Conservation (phyloP, 805 yeast species). For the Saccharomycopsis sp. region DNA sequence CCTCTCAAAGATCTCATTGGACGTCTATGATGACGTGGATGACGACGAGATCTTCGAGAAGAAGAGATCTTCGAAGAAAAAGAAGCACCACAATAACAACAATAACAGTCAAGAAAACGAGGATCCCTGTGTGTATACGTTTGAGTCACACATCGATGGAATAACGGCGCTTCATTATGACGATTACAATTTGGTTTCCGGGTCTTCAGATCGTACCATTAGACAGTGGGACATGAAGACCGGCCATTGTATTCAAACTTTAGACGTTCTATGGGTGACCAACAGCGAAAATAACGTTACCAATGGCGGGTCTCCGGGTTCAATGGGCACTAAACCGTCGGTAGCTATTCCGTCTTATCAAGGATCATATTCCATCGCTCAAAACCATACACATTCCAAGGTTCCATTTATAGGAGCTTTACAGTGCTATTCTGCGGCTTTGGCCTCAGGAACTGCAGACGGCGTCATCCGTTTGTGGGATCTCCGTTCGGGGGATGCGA, state of each 20-base stretch:
- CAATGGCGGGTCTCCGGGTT: slow-evolving; percentile 14
- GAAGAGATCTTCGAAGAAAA: not conserved
- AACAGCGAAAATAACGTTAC: not conserved
- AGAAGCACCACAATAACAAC: slow-evolving; percentile 22
- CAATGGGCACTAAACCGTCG: slow-evolving; percentile 5
- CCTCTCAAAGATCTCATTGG: slow-evolving; percentile 27
- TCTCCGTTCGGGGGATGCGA: slow-evolving; percentile 60
- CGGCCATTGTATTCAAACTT: slow-evolving; percentile 63
- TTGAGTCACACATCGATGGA: slow-evolving; percentile 62
- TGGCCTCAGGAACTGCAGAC: slow-evolving; percentile 74
- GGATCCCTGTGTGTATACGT: slow-evolving; percentile 38
- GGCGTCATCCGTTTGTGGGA: slow-evolving; percentile 76
- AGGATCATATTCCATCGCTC: slow-evolving; percentile 3
- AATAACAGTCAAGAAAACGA: slow-evolving; percentile 17
- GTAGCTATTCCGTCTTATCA: slow-evolving; percentile 1
- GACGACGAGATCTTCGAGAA: not conserved
- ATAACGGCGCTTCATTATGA: slow-evolving; percentile 56
- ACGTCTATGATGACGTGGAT: slow-evolving; percentile 12
- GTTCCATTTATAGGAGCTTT: slow-evolving; percentile 54
- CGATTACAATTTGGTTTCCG: slow-evolving; percentile 51
- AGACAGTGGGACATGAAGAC: slow-evolving; percentile 68
- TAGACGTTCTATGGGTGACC: slow-evolving; percentile 61
- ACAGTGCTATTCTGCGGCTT: slow-evolving; percentile 68
- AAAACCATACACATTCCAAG: slow-evolving; percentile 8
- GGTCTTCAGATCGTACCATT: slow-evolving; percentile 64